phyloP scores from a whole-genome alignment of 108 stramenopile genomes.

The Cyclotella sp. region DNA sequence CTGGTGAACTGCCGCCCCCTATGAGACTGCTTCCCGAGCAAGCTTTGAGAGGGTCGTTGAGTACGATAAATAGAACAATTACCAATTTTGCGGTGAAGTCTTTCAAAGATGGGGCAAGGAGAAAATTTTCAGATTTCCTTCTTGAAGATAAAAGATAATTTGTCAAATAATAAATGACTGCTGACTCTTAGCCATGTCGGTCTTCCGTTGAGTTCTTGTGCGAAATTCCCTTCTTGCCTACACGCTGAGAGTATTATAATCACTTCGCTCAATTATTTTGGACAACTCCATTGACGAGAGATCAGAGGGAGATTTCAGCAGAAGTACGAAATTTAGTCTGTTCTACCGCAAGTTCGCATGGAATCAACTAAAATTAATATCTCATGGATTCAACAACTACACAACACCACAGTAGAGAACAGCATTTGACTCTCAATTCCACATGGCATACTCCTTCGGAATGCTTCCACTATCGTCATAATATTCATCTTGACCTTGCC shows the following conservation, averaged over 20 bases:
- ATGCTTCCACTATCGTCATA: too few species aligned
- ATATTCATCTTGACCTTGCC: slow-evolving; percentile 19
- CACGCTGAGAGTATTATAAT: too few species aligned
- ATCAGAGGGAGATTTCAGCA: too few species aligned
- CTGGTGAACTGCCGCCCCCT: slow-evolving; percentile 66
- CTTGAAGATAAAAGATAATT: slow-evolving; percentile 3
- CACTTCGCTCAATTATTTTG: too few species aligned
- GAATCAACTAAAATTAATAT: too few species aligned
- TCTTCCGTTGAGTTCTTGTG: too few species aligned
- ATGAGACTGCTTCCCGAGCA: slow-evolving; percentile 71
- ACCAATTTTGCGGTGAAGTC: slow-evolving; percentile 66
- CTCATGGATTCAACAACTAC: neutral
- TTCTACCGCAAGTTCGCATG: too few species aligned
- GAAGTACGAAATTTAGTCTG: too few species aligned
- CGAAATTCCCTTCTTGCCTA: too few species aligned
- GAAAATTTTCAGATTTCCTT: slow-evolving; percentile 45
- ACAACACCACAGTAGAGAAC: neutral
- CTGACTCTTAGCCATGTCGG: too few species aligned
- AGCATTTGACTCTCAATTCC: slow-evolving; percentile 3
- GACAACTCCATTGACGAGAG: too few species aligned
- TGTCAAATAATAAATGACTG: too few species aligned
- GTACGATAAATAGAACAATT: slow-evolving; percentile 72
- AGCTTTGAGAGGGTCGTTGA: slow-evolving; percentile 58
- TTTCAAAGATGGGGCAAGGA: slow-evolving; percentile 69
- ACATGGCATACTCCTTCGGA: slow-evolving; percentile 4